phyloP scores from a whole-genome alignment of 2,329 filamentous ascomycete species.

The Aureobasidium melanogenum region DNA sequence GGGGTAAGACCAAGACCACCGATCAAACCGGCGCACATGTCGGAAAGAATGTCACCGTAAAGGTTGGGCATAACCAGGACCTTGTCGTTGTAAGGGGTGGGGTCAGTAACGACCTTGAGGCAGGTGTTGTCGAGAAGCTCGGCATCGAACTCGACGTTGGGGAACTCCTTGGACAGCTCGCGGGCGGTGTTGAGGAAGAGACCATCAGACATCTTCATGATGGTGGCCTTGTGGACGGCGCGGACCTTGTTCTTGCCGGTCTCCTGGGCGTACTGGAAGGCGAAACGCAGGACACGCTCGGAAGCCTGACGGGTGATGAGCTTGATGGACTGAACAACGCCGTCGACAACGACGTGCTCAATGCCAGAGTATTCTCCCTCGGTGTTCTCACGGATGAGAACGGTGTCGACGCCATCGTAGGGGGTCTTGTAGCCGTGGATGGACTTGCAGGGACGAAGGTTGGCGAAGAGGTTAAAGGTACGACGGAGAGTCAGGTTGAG shows the following conservation, averaged over 20 bases:
- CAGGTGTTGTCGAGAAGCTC: slow-evolving; percentile 99
- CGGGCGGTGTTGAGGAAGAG: slow-evolving; percentile 86
- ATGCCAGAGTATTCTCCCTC: slow-evolving; percentile 99
- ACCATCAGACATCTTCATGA: slow-evolving; percentile 99
- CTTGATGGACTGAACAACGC: slow-evolving; percentile 99
- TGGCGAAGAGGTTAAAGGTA: slow-evolving; percentile 99
- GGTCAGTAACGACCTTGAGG: slow-evolving; percentile 97
- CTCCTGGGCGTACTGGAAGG: slow-evolving; percentile 93
- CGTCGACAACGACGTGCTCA: slow-evolving; percentile 95
- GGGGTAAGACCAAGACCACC: slow-evolving; percentile 94
- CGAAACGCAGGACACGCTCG: slow-evolving; percentile 92
- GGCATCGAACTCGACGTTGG: slow-evolving; percentile 89
- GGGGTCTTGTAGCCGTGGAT: slow-evolving; percentile 97
- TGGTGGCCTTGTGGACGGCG: slow-evolving; percentile 98
- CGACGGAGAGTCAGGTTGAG: slow-evolving; percentile 97
- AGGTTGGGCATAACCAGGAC: slow-evolving; percentile 96
- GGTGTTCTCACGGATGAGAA: slow-evolving; percentile 98
- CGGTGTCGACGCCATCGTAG: slow-evolving; percentile 93
- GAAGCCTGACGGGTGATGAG: slow-evolving; percentile 92
- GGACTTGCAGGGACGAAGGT: slow-evolving; percentile 94
- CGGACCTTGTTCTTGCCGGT: slow-evolving; percentile 95
- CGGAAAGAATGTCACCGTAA: slow-evolving; percentile 98
- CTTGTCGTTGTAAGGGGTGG: slow-evolving; percentile 96
- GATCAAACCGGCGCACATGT: slow-evolving; percentile 98
- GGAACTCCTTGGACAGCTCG: slow-evolving; percentile 89